Evolutionary conservation across 2,329 filamentous ascomycete species (phyloP).

Genomic region (Biscogniauxia marginata): DNA sequence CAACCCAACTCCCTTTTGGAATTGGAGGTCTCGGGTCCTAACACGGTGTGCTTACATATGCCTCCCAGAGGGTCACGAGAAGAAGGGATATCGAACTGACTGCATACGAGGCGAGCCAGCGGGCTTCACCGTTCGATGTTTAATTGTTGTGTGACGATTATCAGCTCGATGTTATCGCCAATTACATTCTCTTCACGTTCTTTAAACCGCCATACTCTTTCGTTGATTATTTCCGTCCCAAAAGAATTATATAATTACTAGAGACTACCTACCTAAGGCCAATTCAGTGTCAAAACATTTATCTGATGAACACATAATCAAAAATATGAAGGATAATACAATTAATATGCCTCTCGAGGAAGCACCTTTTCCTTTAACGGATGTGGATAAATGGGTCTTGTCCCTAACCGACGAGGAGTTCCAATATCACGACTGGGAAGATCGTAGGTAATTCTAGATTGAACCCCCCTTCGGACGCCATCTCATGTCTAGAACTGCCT

Average conservation of each 20-base stretch:
- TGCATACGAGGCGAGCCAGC: too few relatives aligned
- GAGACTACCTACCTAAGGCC: neutral
- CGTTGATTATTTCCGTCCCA: too few relatives aligned
- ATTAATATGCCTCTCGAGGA: constrained; percentile 33
- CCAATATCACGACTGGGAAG: constrained; percentile 68
- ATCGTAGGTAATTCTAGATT: constrained; percentile 28
- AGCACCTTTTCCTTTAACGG: constrained; percentile 58
- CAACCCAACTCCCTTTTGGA: neutral
- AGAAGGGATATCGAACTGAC: too few relatives aligned
- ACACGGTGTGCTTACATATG: neutral
- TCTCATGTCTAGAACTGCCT: neutral
- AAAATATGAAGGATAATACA: constrained; percentile 29
- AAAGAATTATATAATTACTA: too few relatives aligned
- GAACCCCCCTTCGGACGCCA: neutral
- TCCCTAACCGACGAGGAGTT: constrained; percentile 70
- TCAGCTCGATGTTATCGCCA: neutral
- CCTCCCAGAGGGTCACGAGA: neutral
- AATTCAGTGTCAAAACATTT: neutral
- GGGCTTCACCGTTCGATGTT: neutral
- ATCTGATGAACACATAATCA: neutral
- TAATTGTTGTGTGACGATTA: too few relatives aligned
- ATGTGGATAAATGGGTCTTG: constrained; percentile 56
- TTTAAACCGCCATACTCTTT: too few relatives aligned
- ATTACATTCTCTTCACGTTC: too few relatives aligned
- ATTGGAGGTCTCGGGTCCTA: too few relatives aligned